Conservation (phyloP, 208 protist species). For the Eutreptiella sp. region DNA sequence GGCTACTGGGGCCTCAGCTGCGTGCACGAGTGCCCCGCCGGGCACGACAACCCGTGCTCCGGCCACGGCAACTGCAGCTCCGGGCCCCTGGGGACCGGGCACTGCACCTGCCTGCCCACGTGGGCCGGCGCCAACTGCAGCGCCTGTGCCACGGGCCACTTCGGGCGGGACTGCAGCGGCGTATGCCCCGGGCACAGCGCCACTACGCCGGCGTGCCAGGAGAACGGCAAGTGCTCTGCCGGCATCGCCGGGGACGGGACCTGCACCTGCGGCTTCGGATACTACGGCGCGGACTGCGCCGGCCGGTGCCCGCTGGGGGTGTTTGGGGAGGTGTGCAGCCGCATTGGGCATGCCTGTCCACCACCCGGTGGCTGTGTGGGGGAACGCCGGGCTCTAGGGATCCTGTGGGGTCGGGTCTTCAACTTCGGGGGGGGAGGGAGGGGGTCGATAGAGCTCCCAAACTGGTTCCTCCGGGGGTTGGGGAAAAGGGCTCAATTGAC, state of each 20-base stretch:
- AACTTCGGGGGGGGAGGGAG: too few relatives aligned
- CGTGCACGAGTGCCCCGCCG: background rate
- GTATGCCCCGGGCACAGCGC: background rate
- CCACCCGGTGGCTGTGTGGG: too few relatives aligned
- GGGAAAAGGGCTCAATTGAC: too few relatives aligned
- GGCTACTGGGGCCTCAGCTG: background rate
- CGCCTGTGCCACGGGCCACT: background rate
- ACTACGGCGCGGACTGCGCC: slow-evolving; percentile 7
- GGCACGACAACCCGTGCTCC: background rate
- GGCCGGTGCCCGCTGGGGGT: background rate
- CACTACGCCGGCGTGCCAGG: slow-evolving; percentile 1
- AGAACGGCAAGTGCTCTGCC: slow-evolving; percentile 19
- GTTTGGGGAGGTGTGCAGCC: background rate
- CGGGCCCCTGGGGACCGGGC: slow-evolving; percentile 13
- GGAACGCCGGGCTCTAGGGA: too few relatives aligned
- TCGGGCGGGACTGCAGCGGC: background rate
- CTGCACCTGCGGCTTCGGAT: slow-evolving; percentile 35
- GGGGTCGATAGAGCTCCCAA: too few relatives aligned
- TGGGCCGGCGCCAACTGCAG: background rate
- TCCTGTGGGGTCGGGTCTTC: too few relatives aligned
- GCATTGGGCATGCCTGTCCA: too few relatives aligned
- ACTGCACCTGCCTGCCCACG: slow-evolving; percentile 1
- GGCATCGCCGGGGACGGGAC: slow-evolving; percentile 27
- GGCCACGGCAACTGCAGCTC: slow-evolving; percentile 13
- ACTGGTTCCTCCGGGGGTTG: too few relatives aligned